phyloP scores from a whole-genome alignment of 139 green algal genomes.

The Protoeuglena noctilucae region DNA sequence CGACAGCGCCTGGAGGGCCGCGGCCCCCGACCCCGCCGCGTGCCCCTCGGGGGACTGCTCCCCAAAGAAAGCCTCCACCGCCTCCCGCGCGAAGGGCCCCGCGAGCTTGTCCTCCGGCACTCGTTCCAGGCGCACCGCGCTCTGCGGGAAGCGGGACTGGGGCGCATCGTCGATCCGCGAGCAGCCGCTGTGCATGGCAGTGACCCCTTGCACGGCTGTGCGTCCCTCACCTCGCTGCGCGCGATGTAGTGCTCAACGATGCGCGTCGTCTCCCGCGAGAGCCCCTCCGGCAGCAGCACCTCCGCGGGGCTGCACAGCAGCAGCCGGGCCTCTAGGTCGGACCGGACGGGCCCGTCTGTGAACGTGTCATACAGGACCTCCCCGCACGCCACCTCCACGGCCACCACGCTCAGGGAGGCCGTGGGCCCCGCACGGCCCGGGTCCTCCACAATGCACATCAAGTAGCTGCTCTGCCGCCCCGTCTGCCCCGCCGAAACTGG shows the following conservation, averaged over 20 bases:
- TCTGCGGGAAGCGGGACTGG: too few relatives aligned
- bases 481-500: neutral
- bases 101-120: constrained; percentile 10
- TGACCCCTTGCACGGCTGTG: too few relatives aligned
- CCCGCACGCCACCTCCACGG: constrained; percentile 56
- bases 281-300: constrained; percentile 32
- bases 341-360: constrained; percentile 23
- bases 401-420: constrained; percentile 38
- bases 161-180: too few relatives aligned
- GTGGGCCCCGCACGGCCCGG: neutral
- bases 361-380: constrained; percentile 36
- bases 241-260: neutral
- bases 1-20: constrained; percentile 9
- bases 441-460: constrained; percentile 27
- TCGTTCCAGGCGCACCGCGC: constrained; percentile 10
- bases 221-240: constrained; percentile 1
- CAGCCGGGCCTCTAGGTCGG: constrained; percentile 45
- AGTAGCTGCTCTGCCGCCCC: constrained; percentile 14
- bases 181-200: too few relatives aligned
- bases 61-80: constrained; percentile 14
- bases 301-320: constrained; percentile 44
- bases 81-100: constrained; percentile 6
- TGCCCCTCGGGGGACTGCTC: too few relatives aligned
- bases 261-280: constrained; percentile 23
- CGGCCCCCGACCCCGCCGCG: neutral